phyloP scores from a whole-genome alignment of 495 filamentous ascomycete genomes.

The Clohesyomyces aquaticus region DNA sequence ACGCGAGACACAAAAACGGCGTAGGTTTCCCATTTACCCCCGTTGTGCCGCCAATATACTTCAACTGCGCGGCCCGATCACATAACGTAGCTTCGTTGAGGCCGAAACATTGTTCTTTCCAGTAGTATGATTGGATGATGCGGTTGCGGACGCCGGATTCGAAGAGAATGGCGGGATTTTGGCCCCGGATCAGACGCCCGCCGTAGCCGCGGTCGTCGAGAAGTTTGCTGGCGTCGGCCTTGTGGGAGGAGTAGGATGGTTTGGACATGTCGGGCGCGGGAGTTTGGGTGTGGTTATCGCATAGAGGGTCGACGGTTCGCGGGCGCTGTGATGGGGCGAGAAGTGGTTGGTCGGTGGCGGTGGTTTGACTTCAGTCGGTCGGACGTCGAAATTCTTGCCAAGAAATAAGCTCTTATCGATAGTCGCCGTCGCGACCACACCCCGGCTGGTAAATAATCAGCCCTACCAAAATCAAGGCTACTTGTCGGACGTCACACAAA shows the following conservation, averaged over 20 bases:
- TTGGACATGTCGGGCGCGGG: conserved; percentile 25
- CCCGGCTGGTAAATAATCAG: conserved; percentile 17
- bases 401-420: conserved; percentile 28
- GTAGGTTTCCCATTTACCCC: conserved; percentile 79
- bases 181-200: conserved; percentile 69
- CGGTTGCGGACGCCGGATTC: conserved; percentile 93
- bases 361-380: no score
- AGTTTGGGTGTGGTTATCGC: no score
- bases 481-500: no score
- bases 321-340: no score
- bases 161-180: conserved; percentile 87
- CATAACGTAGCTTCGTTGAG: conserved; percentile 88
- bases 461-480: no score
- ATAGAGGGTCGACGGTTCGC: no score
- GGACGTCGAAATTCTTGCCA: background rate
- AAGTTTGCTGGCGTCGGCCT: conserved; percentile 51
- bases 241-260: conserved; percentile 45
- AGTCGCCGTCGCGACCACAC: conserved; percentile 11
- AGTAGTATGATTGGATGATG: conserved; percentile 93
- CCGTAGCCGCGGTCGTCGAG: conserved; percentile 59
- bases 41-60: conserved; percentile 82
- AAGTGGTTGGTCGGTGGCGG: no score
- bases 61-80: conserved; percentile 84
- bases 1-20: conserved; percentile 91
- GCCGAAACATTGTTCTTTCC: conserved; percentile 97